Percentiles rank a stretch among this genome's conserved stretches.
These are phyloP conservation scores for Rhizopogon roseolus DNA, from an alignment of 768 basidiomycete genomes.

Conservation along the genomic window DNA sequence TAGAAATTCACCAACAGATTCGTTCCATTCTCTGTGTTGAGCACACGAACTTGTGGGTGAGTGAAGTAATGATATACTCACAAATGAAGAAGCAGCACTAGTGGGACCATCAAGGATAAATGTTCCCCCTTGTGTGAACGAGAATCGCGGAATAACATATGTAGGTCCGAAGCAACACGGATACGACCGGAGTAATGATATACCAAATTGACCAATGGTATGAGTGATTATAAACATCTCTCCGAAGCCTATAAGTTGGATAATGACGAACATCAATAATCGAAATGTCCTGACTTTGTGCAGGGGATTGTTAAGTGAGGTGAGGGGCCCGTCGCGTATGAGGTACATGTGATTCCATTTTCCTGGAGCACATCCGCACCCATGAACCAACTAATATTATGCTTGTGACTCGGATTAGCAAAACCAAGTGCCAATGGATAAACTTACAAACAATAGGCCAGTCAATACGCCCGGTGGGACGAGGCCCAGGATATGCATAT, in stretches of 20 bases:
- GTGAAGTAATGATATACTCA: slow-evolving; percentile 34
- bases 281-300: slow-evolving; percentile 70
- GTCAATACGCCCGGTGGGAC: slow-evolving; percentile 83
- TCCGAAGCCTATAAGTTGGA: slow-evolving; percentile 66
- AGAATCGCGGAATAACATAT: slow-evolving; percentile 60
- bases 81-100: slow-evolving; percentile 67
- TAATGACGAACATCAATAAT: slow-evolving; percentile 59
- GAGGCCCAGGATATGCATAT: slow-evolving; percentile 72
- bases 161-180: slow-evolving; percentile 65
- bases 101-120: slow-evolving; percentile 80
- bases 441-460: slow-evolving; percentile 86
- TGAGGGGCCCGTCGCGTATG: slow-evolving; percentile 63
- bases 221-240: slow-evolving; percentile 64
- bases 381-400: slow-evolving; percentile 86
- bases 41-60: not conserved
- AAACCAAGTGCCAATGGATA: not conserved
- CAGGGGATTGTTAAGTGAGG: slow-evolving; percentile 62
- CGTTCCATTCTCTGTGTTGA: slow-evolving; percentile 31
- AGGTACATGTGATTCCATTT: slow-evolving; percentile 88
- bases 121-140: slow-evolving; percentile 55
- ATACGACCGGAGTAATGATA: slow-evolving; percentile 68
- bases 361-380: slow-evolving; percentile 74
- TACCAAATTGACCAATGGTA: too few relatives aligned
- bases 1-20: slow-evolving; percentile 34
- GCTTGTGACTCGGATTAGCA: slow-evolving; percentile 1